phyloP scores from a whole-genome alignment of 768 basidiomycete genomes.

The Lentinula aciculospora region DNA sequence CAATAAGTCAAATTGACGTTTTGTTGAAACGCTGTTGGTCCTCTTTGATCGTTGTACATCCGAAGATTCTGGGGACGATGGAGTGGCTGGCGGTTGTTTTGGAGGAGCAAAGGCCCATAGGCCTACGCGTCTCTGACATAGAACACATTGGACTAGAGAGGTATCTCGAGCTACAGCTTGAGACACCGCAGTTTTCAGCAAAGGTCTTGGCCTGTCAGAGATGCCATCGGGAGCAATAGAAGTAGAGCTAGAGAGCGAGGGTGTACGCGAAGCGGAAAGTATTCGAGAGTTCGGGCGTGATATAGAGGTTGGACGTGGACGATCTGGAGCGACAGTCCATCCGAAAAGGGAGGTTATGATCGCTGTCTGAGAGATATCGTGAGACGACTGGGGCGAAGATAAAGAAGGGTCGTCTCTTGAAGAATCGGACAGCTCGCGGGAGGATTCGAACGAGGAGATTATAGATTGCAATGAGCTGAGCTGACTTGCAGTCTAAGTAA shows the following conservation, averaged over 20 bases:
- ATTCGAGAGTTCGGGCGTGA: constrained; percentile 22
- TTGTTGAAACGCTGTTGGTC: constrained; percentile 10
- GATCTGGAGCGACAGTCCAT: constrained; percentile 37
- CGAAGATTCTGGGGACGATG: background rate
- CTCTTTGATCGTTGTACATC: constrained; percentile 11
- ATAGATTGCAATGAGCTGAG: constrained; percentile 45
- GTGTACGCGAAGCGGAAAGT: constrained; percentile 22
- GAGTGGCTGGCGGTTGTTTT: background rate
- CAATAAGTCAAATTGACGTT: constrained; percentile 62
- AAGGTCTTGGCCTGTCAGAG: background rate
- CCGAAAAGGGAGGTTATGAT: constrained; percentile 45
- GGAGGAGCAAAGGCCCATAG: constrained; percentile 64
- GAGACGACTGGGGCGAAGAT: background rate
- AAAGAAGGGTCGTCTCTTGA: background rate
- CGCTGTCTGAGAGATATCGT: constrained; percentile 32
- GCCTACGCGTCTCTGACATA: constrained; percentile 77
- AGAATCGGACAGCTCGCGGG: constrained; percentile 6
- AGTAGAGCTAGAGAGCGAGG: constrained; percentile 24
- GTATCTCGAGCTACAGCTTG: constrained; percentile 29
- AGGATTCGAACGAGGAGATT: constrained; percentile 27
- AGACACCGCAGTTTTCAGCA: constrained; percentile 1
- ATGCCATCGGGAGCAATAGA: constrained; percentile 20
- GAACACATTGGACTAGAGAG: constrained; percentile 53
- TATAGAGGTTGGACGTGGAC: constrained; percentile 22
- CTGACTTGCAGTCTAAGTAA: constrained; percentile 50